Evolutionary conservation across 257 asterid species (phyloP), one percentile per base, ranked within the genome.

Genomic region (Gardenia jasminoides): DNA sequence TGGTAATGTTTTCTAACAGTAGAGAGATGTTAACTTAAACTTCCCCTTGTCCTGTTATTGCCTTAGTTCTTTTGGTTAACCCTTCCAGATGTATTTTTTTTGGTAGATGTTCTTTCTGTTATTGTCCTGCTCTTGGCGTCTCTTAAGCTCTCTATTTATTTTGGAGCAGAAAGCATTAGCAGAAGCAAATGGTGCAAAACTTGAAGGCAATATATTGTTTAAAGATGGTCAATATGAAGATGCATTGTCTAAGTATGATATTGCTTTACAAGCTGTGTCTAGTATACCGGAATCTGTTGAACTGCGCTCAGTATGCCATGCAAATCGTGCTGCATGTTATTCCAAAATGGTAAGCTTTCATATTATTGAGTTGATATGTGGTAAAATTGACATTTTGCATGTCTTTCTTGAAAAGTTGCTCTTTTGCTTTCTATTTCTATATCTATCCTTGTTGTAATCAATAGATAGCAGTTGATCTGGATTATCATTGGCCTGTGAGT

Each of bases 251-350:
- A 92, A 95, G 89, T 95, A 95, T 80, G 97, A 89, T 78, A 80
- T 83, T 77, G 98, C 99, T 22, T 79, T 95, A 81, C 93, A 93
- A 80, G 76, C 82, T 83, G 92, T 84, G 24, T 85, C 92, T 20
- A 91, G 87, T 84, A 85, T 84, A 67, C 86, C 93, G 36, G 80
- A 89, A n/a, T 86, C 96, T 41, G 82, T 74, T 81, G 97, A 95
- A 80, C 73, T 95, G 62, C 90, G 94, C 39, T 91, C 99, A 0
- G 86, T 92, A 19, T 93, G 96, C 86, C 83, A 87, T 83, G 94
- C 98, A 28, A 95, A 95, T 83, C 86, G 96, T 11, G 99, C 94
- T 59, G 97, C 97, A 62, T 95, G 99, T 87, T 91, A 88, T 90
- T 92, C 89, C 76, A 93, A 91, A 79, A 80, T 91, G 96, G 99